Evolutionary conservation across 176 grass and related monocot species (phyloP).

Genomic region (Neostapfia colusana): DNA sequence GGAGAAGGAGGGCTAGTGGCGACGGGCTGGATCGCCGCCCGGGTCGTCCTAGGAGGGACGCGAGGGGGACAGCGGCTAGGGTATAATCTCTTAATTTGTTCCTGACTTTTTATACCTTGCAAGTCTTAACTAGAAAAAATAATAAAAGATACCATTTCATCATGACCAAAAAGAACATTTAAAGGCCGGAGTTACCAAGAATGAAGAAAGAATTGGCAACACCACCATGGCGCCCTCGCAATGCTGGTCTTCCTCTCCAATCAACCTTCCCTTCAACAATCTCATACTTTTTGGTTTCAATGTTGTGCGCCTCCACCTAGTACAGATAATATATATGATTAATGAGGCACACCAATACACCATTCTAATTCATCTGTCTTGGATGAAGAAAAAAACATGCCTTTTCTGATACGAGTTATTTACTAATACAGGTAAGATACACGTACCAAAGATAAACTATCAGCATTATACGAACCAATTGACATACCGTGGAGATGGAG

Average conservation of each 20-base stretch:
- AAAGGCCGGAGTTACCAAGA: conserved; percentile 15
- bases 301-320: conserved; percentile 24
- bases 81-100: too few relatives aligned
- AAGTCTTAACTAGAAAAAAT: too few relatives aligned
- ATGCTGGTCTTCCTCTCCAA: conserved; percentile 54
- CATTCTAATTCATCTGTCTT: background rate
- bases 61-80: too few relatives aligned
- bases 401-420: too few relatives aligned
- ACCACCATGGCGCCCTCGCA: conserved; percentile 55
- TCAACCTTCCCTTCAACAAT: conserved; percentile 53
- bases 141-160: too few relatives aligned
- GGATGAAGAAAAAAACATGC: too few relatives aligned
- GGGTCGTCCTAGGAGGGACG: too few relatives aligned
- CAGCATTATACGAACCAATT: background rate
- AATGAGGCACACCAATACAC: background rate
- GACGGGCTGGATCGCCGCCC: too few relatives aligned
- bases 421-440: too few relatives aligned
- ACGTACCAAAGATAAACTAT: background rate
- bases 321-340: background rate
- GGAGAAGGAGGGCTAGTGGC: too few relatives aligned
- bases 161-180: background rate
- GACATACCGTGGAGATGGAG: conserved; percentile 42
- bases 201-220: conserved; percentile 49
- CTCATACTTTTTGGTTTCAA: conserved; percentile 27
- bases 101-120: too few relatives aligned